phyloP scores from a whole-genome alignment of 305 asterid species.

The Ilex paraguariensis region DNA sequence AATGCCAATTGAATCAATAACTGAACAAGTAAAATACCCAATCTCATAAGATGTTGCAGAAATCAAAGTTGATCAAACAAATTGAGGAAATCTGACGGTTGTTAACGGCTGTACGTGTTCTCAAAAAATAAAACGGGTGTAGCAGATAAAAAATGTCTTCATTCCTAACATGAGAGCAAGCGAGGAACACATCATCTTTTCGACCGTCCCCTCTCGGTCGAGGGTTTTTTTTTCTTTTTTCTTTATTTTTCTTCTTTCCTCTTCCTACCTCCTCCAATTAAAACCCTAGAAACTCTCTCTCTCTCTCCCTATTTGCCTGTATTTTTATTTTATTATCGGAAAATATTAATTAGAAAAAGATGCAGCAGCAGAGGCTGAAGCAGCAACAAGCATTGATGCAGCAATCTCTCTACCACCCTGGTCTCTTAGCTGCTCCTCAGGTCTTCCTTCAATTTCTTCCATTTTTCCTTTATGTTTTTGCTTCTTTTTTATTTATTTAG shows the following conservation, averaged over 20 bases:
- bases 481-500: conserved; percentile 3
- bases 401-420: conserved; percentile 55
- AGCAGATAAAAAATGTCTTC: no score
- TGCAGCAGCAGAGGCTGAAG: conserved; percentile 41
- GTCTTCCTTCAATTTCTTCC: conserved; percentile 11
- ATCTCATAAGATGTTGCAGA: no score
- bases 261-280: neutral
- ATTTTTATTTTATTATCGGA: neutral
- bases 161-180: no score
- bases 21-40: no score
- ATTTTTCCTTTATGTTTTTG: neutral
- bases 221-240: conserved; percentile 14
- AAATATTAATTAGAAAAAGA: conserved; percentile 2
- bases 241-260: neutral
- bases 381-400: conserved; percentile 53
- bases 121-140: no score
- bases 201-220: conserved; percentile 9
- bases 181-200: neutral
- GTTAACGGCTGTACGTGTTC: no score
- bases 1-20: no score
- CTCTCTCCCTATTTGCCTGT: neutral
- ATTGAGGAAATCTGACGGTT: no score
- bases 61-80: no score
- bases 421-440: conserved; percentile 54
- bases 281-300: neutral